A percentile compares a stretch with the other conserved stretches of the same genome.
These are phyloP conservation scores for Fusarium heterosporum DNA, from an alignment of 2,329 filamentous ascomycete species.

Conservation along the genomic window DNA sequence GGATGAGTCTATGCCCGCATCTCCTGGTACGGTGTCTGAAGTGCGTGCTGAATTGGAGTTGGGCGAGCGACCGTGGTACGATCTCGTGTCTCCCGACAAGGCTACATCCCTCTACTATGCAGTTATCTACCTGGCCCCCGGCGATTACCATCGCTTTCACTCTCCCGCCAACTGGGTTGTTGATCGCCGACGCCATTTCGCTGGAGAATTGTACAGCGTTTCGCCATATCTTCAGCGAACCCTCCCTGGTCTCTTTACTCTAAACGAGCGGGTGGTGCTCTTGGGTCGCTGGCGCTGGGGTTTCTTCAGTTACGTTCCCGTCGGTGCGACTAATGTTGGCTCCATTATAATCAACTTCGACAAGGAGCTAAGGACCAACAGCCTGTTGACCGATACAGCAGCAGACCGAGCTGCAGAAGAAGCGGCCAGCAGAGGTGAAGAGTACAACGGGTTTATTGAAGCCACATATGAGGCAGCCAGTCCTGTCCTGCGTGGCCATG, in stretches of 20 bases:
- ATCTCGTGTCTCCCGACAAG: slow-evolving; percentile 70
- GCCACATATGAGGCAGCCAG: slow-evolving; percentile 87
- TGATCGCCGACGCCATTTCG: slow-evolving; percentile 94
- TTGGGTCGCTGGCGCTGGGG: slow-evolving; percentile 96
- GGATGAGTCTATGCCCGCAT: slow-evolving; percentile 77
- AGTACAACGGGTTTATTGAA: slow-evolving; percentile 91
- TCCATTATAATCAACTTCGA: slow-evolving; percentile 99
- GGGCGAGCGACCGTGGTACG: slow-evolving; percentile 77
- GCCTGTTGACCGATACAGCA: slow-evolving; percentile 89
- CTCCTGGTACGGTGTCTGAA: slow-evolving; percentile 80
- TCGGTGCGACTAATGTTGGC: slow-evolving; percentile 96
- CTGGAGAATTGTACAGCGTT: slow-evolving; percentile 94
- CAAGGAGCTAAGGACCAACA: slow-evolving; percentile 91
- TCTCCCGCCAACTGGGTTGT: slow-evolving; percentile 96
- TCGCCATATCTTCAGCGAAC: slow-evolving; percentile 95
- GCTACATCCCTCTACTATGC: slow-evolving; percentile 87
- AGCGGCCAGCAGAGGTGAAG: slow-evolving; percentile 79
- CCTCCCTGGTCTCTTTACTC: slow-evolving; percentile 91
- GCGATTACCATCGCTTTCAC: slow-evolving; percentile 99
- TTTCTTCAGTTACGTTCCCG: slow-evolving; percentile 96
- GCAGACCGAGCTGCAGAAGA: slow-evolving; percentile 87
- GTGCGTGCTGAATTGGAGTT: slow-evolving; percentile 86
- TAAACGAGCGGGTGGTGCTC: slow-evolving; percentile 95
- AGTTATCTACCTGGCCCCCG: slow-evolving; percentile 95
- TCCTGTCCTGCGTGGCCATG: slow-evolving; percentile 81